Evolutionary conservation across 352 stramenopile species (phyloP), one percentile per base, ranked within the genome.

Genomic region (Elongisporangium senticosum): DNA sequence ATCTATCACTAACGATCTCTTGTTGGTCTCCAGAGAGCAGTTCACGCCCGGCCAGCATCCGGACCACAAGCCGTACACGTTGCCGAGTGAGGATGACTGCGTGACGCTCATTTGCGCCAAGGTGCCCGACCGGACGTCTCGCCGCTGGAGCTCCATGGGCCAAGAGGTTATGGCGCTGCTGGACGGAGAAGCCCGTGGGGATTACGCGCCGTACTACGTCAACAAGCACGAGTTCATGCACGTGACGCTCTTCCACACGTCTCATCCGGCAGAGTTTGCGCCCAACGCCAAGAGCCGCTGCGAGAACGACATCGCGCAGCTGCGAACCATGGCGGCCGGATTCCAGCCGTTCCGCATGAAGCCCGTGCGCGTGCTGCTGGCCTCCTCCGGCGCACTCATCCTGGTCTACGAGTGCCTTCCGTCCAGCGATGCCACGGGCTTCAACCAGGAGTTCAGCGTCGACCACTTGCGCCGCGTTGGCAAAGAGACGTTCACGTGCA

Each of bases 181-280:
- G 13, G 74, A 72, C 28, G 67, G 74, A 2, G 58, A 71, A 20
- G n/a, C 53, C 0, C 62, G 58, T 24, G 75, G 67, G 2, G 53
- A 61, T 20, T 61, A 82, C 52, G 64, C 73, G 17, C 69, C 72
- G 20, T 68, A 61, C n/a, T 88, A 83, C 59, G 74, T 89, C 37
- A 90, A 86, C 57, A 74, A 71, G 10, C 66, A 71, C 14, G 77
- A 84, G 4, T 73, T 85, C 26, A 89, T 92, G 82, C 82, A 92
- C 65, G 64, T 92, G 61, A 92, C 82, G 56, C 64, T 92, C 8
- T 90, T 89, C 62, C 82, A 92, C 67, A 89, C 82, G 50, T 92
- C 82, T 13, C 79, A 89, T 51, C 82, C 82, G 5, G 68, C 76
- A 23, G 79, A 86, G 14, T 55, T 89, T 37, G 62, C 80, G 2